These are phyloP conservation scores for Lagenidium sp. DNA, from an alignment of 352 stramenopile genomes.

Conservation along the genomic window DNA sequence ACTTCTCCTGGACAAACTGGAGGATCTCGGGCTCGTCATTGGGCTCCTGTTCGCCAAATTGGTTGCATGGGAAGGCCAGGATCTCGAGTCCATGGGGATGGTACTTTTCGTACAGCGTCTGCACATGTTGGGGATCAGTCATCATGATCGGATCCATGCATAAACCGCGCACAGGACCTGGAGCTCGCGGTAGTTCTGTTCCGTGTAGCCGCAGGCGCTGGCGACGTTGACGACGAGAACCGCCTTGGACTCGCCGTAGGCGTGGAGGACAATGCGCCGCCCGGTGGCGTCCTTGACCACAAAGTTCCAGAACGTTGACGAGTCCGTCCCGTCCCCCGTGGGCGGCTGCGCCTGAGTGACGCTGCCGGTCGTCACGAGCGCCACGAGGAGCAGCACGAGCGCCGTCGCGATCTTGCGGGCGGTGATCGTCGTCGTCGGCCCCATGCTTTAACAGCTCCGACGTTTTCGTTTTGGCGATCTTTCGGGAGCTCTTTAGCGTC, in stretches of 20 bases:
- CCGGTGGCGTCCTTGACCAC: constrained; percentile 38
- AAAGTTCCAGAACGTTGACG: constrained; percentile 48
- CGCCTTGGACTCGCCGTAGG: constrained; percentile 42
- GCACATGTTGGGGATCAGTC: not conserved
- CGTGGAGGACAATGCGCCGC: constrained; percentile 28
- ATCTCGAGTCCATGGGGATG: constrained; percentile 72
- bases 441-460: not conserved
- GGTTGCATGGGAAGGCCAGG: constrained; percentile 94
- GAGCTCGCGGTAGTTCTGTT: constrained; percentile 75
- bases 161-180: constrained; percentile 19
- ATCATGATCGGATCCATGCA: not conserved
- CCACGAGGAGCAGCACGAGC: constrained; percentile 6
- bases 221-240: constrained; percentile 82
- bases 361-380: constrained; percentile 1
- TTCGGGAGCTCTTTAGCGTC: no score
- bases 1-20: constrained; percentile 61
- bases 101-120: constrained; percentile 75
- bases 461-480: no score
- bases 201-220: constrained; percentile 70
- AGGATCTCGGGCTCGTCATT: constrained; percentile 58
- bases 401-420: not conserved
- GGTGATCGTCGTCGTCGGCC: not conserved
- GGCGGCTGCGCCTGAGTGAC: not conserved
- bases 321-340: not conserved
- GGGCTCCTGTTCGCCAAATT: constrained; percentile 91